phyloP scores from a whole-genome alignment of 148 eudicot genomes.

The Nyssa sinensis region DNA sequence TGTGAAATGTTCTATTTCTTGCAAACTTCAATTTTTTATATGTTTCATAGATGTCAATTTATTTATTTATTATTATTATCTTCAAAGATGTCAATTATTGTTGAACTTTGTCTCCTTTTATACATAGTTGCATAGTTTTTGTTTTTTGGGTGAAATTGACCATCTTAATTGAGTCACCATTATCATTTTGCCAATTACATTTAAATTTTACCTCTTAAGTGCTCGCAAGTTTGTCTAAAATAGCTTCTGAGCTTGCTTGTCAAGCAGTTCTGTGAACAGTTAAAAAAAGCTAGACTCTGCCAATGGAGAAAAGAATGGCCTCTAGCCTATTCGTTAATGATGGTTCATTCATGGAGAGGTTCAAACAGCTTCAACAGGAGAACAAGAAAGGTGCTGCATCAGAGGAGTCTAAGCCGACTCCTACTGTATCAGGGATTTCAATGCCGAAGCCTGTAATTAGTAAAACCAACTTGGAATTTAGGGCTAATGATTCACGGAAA shows the following conservation, averaged over 20 bases:
- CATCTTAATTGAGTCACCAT: neutral
- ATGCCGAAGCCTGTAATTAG: constrained; percentile 42
- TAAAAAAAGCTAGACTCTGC: constrained; percentile 26
- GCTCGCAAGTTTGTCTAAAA: constrained; percentile 33
- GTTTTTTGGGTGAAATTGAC: neutral
- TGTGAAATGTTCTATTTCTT: neutral
- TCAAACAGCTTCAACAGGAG: constrained; percentile 79
- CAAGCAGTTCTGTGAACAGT: constrained; percentile 51
- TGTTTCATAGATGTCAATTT: neutral
- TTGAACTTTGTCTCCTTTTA: neutral
- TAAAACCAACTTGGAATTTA: constrained; percentile 39
- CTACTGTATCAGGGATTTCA: constrained; percentile 30
- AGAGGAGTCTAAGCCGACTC: constrained; percentile 37
- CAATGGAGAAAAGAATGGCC: constrained; percentile 71
- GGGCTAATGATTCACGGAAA: constrained; percentile 41
- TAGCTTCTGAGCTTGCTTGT: constrained; percentile 50
- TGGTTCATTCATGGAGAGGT: constrained; percentile 96
- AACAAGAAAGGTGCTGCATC: constrained; percentile 39
- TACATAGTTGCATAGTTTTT: neutral
- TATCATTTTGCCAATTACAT: neutral
- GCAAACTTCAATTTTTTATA: neutral
- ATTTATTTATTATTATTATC: neutral
- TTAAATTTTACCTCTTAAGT: too few species aligned
- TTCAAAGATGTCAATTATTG: too few species aligned
- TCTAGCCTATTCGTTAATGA: constrained; percentile 79